Conservation (phyloP, 495 filamentous ascomycete genomes). For the Neurospora sp. region DNA sequence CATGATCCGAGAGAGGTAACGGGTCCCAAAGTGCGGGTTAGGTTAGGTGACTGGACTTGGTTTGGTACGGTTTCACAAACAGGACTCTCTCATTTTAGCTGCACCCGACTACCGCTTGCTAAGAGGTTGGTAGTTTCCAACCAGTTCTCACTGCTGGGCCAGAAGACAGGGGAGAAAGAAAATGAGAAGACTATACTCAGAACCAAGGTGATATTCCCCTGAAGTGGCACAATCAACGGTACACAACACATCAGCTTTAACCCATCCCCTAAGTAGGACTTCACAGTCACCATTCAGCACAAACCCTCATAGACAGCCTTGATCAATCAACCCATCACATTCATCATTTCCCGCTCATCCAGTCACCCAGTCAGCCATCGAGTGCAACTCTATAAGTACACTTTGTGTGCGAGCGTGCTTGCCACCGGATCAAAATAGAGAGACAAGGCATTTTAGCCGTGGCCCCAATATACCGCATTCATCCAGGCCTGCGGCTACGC, state of each 20-base stretch:
- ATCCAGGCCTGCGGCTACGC: conserved; percentile 27
- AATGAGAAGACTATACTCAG: not conserved
- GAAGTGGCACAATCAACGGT: not conserved
- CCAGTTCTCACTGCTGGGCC: not conserved
- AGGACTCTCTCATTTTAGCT: not conserved
- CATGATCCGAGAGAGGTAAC: not conserved
- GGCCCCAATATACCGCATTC: conserved; percentile 25
- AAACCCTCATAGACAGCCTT: not conserved
- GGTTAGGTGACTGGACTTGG: not conserved
- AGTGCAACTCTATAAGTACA: conserved; percentile 2
- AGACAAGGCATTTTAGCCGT: conserved; percentile 25
- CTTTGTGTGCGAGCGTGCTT: conserved; percentile 4
- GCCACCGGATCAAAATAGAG: conserved; percentile 19
- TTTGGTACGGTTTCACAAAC: not conserved
- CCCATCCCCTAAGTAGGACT: not conserved
- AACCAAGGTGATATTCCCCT: not conserved
- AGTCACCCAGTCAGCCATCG: conserved; percentile 5
- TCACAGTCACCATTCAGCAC: not conserved
- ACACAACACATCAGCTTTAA: not conserved
- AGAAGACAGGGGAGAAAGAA: not conserved
- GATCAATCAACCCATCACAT: not conserved
- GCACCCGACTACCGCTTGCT: not conserved
- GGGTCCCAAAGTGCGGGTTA: not conserved
- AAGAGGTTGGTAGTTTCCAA: not conserved
- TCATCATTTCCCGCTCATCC: not conserved